These are phyloP conservation scores for Plasmopara halstedii DNA, from an alignment of 352 stramenopile species.

Conservation along the genomic window DNA sequence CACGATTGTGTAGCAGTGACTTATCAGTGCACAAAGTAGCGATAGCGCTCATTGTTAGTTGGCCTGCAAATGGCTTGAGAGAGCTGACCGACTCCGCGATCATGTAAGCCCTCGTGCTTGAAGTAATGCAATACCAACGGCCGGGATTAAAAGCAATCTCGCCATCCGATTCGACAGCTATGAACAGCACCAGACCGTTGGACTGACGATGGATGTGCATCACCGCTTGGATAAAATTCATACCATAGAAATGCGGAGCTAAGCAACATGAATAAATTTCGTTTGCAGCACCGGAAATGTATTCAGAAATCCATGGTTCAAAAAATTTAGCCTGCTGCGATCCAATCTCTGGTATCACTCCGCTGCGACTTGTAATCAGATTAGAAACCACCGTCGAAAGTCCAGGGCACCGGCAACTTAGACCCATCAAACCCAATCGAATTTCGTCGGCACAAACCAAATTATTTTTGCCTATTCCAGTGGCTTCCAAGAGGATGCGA, in stretches of 20 bases:
- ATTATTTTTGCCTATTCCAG: constrained; percentile 57
- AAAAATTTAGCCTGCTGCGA: constrained; percentile 11
- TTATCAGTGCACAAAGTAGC: constrained; percentile 25
- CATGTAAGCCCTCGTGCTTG: constrained; percentile 57
- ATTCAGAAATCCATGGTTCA: constrained; percentile 64
- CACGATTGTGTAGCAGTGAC: constrained; percentile 23
- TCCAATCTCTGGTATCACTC: constrained; percentile 21
- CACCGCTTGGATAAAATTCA: constrained; percentile 70
- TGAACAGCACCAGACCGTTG: constrained; percentile 61
- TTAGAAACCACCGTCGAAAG: constrained; percentile 82
- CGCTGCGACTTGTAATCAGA: constrained; percentile 68
- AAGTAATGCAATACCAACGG: constrained; percentile 40
- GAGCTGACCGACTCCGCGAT: constrained; percentile 65
- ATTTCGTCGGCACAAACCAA: constrained; percentile 77
- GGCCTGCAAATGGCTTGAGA: constrained; percentile 36
- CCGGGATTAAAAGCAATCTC: constrained; percentile 74
- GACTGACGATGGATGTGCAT: constrained; percentile 66
- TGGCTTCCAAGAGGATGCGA: constrained; percentile 63
- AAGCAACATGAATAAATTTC: constrained; percentile 77
- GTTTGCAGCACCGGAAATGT: constrained; percentile 65
- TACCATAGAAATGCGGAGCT: constrained; percentile 42
- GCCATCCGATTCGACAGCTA: constrained; percentile 60
- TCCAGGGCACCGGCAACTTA: constrained; percentile 74
- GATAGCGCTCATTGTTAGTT: constrained; percentile 17
- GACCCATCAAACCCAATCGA: constrained; percentile 74